Percentiles rank a stretch among this genome's conserved stretches.
Conservation (phyloP, 805 yeast genomes). For the Yamadazyma scolyti region DNA sequence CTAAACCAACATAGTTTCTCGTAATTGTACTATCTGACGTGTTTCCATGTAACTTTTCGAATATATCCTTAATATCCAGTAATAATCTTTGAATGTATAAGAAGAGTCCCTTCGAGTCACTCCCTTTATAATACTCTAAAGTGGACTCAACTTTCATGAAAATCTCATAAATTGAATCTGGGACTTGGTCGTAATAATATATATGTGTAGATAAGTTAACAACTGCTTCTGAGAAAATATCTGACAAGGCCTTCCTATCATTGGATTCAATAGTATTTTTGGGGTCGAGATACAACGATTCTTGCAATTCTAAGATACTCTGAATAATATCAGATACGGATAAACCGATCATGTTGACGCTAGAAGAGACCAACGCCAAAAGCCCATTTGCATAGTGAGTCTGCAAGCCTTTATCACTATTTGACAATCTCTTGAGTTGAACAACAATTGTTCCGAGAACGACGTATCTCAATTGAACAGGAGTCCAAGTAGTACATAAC, state of each 20-base stretch:
- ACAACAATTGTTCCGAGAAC: conserved; percentile 46
- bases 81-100: conserved; percentile 25
- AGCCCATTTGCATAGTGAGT: conserved; percentile 43
- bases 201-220: conserved; percentile 71
- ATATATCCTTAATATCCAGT: conserved; percentile 27
- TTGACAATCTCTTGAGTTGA: conserved; percentile 20
- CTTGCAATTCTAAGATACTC: conserved; percentile 51
- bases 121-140: conserved; percentile 13
- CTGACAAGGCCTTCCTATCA: conserved; percentile 28
- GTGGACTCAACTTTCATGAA: conserved; percentile 40
- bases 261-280: conserved; percentile 15
- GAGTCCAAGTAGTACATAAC: conserved; percentile 71
- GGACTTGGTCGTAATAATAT: conserved; percentile 82
- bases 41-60: conserved; percentile 17
- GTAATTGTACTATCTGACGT: conserved; percentile 26
- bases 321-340: conserved; percentile 78
- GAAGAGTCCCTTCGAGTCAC: conserved; percentile 9
- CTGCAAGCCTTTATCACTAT: conserved; percentile 21
- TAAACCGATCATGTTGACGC: conserved; percentile 81
- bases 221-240: conserved; percentile 53
- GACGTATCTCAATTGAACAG: conserved; percentile 71
- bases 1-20: conserved; percentile 40
- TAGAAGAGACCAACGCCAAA: conserved; percentile 64
- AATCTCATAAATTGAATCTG: conserved; percentile 75
- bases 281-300: conserved; percentile 24